These are phyloP conservation scores for Erodium moschatum DNA, from an alignment of 441 rosid genomes.

Conservation along the genomic window DNA sequence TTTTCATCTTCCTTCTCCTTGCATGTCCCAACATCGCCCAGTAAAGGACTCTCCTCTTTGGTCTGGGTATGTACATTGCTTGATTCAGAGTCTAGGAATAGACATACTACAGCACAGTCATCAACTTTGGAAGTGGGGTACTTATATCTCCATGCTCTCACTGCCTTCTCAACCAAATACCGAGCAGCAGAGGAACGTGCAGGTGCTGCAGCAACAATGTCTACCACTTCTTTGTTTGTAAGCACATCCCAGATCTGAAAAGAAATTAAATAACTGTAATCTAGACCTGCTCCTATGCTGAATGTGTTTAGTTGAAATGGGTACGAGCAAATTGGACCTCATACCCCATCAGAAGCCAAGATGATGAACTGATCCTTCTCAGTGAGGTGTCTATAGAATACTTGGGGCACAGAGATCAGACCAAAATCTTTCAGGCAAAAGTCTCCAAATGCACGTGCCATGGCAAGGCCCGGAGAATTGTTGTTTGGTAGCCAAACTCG, in stretches of 20 bases:
- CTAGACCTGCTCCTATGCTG: neutral
- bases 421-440: conserved; percentile 92
- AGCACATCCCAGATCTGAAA: conserved; percentile 87
- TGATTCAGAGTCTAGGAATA: conserved; percentile 49
- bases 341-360: conserved; percentile 91
- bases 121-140: conserved; percentile 76
- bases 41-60: conserved; percentile 29
- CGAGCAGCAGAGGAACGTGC: conserved; percentile 65
- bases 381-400: conserved; percentile 46
- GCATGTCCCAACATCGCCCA: conserved; percentile 17
- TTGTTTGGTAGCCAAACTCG: conserved; percentile 87
- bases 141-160: conserved; percentile 70
- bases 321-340: neutral
- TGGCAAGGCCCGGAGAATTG: conserved; percentile 95
- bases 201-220: conserved; percentile 60
- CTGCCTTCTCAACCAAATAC: conserved; percentile 73
- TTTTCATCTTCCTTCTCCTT: conserved; percentile 24
- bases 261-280: neutral
- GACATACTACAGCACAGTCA: conserved; percentile 39
- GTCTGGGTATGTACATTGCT: conserved; percentile 31
- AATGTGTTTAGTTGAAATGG: conserved; percentile 3
- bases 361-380: conserved; percentile 77
- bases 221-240: conserved; percentile 79
- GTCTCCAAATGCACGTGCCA: conserved; percentile 98
- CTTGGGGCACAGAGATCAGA: conserved; percentile 80